These are phyloP conservation scores for Blastobotrys malaysiensis DNA, from an alignment of 1,139 yeast genomes.

Conservation along the genomic window DNA sequence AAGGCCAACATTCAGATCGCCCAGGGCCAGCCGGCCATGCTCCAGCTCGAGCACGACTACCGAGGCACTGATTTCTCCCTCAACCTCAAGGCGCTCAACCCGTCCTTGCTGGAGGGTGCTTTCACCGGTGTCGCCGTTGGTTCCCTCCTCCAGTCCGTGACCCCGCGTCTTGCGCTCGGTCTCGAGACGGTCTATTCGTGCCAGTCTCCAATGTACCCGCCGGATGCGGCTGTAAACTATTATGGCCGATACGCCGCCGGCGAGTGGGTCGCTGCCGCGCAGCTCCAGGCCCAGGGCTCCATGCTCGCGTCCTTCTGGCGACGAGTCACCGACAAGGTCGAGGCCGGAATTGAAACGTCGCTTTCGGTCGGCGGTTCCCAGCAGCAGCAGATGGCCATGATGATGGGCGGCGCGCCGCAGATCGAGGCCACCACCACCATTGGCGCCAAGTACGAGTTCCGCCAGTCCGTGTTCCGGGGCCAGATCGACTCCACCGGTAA, in stretches of 20 bases:
- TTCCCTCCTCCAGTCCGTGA: constrained; percentile 81
- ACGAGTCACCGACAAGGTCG: constrained; percentile 84
- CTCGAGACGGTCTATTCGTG: constrained; percentile 87
- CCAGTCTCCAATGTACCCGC: constrained; percentile 69
- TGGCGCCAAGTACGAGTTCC: constrained; percentile 97
- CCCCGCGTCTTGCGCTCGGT: constrained; percentile 83
- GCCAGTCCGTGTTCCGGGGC: constrained; percentile 94
- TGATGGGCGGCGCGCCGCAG: constrained; percentile 79
- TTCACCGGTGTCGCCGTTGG: constrained; percentile 91
- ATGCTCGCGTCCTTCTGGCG: constrained; percentile 90
- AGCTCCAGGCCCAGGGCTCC: constrained; percentile 90
- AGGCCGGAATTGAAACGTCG: constrained; percentile 94
- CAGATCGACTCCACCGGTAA: constrained; percentile 89
- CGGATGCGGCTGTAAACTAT: constrained; percentile 88
- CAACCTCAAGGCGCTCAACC: constrained; percentile 88
- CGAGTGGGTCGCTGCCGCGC: constrained; percentile 92
- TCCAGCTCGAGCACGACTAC: constrained; percentile 94
- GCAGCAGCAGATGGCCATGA: constrained; percentile 50
- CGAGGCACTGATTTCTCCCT: constrained; percentile 84
- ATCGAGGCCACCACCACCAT: constrained; percentile 89
- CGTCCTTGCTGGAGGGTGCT: constrained; percentile 67
- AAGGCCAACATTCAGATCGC: constrained; percentile 88
- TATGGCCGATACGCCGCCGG: constrained; percentile 85
- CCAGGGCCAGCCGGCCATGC: constrained; percentile 86
- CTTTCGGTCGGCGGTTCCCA: constrained; percentile 71